A percentile compares a stretch with the other conserved stretches of the same genome.
Evolutionary conservation across 2,329 filamentous ascomycete genomes (phyloP).

Genomic region (Fusarium foetens): DNA sequence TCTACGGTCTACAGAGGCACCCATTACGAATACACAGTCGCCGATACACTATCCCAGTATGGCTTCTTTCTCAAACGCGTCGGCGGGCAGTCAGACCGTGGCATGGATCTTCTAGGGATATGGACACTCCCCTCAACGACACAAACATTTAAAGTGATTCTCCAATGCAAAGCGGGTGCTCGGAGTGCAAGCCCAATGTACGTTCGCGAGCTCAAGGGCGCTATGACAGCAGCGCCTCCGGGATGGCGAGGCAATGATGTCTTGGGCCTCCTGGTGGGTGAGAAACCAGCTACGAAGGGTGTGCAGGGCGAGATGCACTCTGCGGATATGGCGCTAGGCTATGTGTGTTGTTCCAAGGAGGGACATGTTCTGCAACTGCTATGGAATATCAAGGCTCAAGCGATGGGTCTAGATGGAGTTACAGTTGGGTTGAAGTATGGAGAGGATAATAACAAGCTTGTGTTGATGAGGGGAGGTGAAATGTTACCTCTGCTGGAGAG

Average conservation of each 20-base stretch:
- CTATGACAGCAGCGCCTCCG: conserved; percentile 76
- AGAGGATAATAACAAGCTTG: conserved; percentile 53
- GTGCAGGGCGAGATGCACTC: conserved; percentile 74
- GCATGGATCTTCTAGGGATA: conserved; percentile 78
- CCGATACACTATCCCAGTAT: conserved; percentile 64
- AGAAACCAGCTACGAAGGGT: conserved; percentile 78
- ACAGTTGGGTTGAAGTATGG: conserved; percentile 60
- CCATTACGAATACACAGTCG: conserved; percentile 78
- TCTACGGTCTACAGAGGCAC: conserved; percentile 77
- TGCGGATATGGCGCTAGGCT: conserved; percentile 77
- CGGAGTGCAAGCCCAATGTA: conserved; percentile 65
- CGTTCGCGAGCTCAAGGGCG: conserved; percentile 82
- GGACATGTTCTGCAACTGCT: conserved; percentile 74
- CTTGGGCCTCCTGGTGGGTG: conserved; percentile 76
- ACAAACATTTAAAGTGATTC: conserved; percentile 57
- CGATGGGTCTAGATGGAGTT: conserved; percentile 70
- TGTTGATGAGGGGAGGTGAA: conserved; percentile 63
- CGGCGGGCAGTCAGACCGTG: conserved; percentile 73
- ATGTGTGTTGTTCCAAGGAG: conserved; percentile 67
- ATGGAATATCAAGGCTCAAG: conserved; percentile 75
- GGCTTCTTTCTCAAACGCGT: conserved; percentile 73
- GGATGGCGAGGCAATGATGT: conserved; percentile 75
- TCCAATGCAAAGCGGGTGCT: conserved; percentile 76
- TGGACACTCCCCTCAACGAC: conserved; percentile 65
- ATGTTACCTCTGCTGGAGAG: conserved; percentile 44